Conservation (phyloP, 257 asterid species). For the Gentiana straminea region DNA sequence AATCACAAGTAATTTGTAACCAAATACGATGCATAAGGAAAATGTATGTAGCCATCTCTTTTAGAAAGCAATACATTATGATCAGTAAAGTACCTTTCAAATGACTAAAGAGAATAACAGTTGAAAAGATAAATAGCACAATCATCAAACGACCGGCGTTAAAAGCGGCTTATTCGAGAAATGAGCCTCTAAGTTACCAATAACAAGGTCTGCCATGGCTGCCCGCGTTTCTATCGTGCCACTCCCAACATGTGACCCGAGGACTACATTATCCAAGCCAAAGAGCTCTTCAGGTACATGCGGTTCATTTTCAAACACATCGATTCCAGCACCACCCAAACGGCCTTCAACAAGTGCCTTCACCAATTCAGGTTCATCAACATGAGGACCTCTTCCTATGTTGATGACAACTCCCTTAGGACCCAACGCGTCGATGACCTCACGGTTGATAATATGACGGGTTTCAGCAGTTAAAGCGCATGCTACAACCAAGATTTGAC, state of each 20-base stretch:
- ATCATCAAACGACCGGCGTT: conserved; percentile 47
- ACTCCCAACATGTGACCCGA: conserved; percentile 71
- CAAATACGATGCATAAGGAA: no score
- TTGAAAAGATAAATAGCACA: background rate
- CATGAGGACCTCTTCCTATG: conserved; percentile 76
- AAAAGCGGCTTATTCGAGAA: conserved; percentile 47
- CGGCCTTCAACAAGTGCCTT: conserved; percentile 80
- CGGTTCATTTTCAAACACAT: conserved; percentile 77
- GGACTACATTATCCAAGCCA: conserved; percentile 54
- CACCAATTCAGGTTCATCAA: conserved; percentile 70
- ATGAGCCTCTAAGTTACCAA: conserved; percentile 68
- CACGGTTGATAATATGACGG: conserved; percentile 51
- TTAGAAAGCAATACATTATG: no score
- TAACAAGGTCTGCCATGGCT: conserved; percentile 72
- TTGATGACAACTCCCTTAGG: conserved; percentile 68
- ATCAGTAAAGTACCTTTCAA: no score
- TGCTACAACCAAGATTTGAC: conserved; percentile 66
- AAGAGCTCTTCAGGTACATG: conserved; percentile 50
- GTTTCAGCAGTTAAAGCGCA: conserved; percentile 66
- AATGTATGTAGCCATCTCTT: no score
- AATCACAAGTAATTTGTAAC: no score
- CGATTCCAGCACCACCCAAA: conserved; percentile 84
- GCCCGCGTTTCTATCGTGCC: conserved; percentile 57
- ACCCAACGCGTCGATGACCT: conserved; percentile 65
- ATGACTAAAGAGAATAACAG: no score